phyloP scores from a whole-genome alignment of 2,329 filamentous ascomycete genomes.

The Sporothrix variecibatus region DNA sequence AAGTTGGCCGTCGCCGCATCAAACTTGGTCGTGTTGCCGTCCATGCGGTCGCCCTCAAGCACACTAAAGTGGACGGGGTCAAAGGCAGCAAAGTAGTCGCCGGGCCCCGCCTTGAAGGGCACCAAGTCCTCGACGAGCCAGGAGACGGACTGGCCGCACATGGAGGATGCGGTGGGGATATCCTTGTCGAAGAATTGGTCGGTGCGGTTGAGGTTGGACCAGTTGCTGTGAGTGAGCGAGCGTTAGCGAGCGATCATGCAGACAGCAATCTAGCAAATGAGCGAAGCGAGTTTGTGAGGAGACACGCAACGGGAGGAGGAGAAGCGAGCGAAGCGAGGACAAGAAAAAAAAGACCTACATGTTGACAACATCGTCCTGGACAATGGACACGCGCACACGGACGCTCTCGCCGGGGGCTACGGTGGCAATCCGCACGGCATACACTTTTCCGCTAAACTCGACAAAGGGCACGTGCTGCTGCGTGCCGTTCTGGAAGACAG shows the following conservation, averaged over 20 bases:
- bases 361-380: constrained; percentile 21
- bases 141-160: constrained; percentile 28
- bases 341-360: constrained; percentile 1
- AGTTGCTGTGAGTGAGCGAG: constrained; percentile 18
- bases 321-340: neutral
- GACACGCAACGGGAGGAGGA: neutral
- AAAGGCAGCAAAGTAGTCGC: constrained; percentile 28
- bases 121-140: constrained; percentile 29
- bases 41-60: constrained; percentile 15
- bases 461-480: constrained; percentile 26
- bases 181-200: constrained; percentile 21
- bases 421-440: constrained; percentile 17
- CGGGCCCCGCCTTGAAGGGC: constrained; percentile 16
- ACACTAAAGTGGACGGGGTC: constrained; percentile 24
- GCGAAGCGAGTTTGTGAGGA: neutral
- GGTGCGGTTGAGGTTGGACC: constrained; percentile 26
- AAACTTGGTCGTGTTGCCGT: constrained; percentile 22
- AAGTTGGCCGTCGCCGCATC: constrained; percentile 21
- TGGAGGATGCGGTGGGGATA: constrained; percentile 8
- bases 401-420: constrained; percentile 20
- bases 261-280: neutral
- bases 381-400: constrained; percentile 19
- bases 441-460: constrained; percentile 22
- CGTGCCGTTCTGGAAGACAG: constrained; percentile 24
- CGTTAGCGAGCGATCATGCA: neutral